These are phyloP conservation scores for Coniochaeta sp. DNA, from an alignment of 2,329 filamentous ascomycete genomes.

Conservation along the genomic window DNA sequence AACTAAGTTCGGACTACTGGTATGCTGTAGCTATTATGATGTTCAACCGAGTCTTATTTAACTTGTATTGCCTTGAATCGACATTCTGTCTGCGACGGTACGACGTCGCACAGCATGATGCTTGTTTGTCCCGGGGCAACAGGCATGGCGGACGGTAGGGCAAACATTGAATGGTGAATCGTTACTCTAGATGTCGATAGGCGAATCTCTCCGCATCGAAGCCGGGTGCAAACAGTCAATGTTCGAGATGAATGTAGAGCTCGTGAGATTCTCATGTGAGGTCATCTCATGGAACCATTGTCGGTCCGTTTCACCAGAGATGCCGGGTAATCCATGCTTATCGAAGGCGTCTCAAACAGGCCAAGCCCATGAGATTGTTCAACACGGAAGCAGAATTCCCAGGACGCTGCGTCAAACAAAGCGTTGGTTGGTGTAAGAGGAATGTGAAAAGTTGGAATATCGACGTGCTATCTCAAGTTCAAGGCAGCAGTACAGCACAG, in stretches of 20 bases:
- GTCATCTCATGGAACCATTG: background rate
- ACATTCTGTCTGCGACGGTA: background rate
- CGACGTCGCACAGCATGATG: background rate
- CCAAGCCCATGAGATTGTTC: too few species aligned
- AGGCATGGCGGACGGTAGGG: background rate
- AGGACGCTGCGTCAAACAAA: background rate
- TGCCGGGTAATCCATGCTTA: background rate
- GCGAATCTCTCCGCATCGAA: background rate
- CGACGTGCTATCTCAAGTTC: too few species aligned
- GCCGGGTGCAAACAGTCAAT: background rate
- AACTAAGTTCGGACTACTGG: background rate
- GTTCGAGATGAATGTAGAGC: background rate
- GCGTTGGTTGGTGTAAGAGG: background rate
- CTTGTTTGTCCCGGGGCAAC: background rate
- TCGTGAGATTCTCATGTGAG: background rate
- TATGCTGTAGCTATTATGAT: background rate
- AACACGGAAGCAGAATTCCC: background rate
- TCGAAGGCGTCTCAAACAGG: too few species aligned
- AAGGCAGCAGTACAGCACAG: too few species aligned
- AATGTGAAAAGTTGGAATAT: background rate
- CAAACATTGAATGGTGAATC: background rate
- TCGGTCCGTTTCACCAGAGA: background rate
- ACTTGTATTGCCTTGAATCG: background rate
- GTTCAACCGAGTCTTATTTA: background rate
- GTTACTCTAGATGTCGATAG: background rate